Conservation (phyloP, 768 basidiomycete genomes). For the Kwoniella bestiolae region DNA sequence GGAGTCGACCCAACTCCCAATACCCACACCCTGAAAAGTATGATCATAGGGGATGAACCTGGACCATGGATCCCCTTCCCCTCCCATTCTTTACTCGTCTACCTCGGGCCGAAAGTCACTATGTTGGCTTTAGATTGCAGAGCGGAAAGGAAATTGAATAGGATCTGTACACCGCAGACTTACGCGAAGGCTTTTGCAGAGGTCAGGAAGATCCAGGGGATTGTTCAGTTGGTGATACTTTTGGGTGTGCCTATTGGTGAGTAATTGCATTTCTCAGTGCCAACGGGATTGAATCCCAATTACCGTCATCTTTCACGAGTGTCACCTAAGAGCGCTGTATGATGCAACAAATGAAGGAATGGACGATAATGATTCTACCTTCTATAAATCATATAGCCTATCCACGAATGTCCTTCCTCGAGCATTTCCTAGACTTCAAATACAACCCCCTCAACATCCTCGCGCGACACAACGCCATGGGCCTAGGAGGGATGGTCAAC, state of each 20-base stretch:
- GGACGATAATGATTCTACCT: constrained; percentile 5
- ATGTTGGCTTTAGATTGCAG: constrained; percentile 67
- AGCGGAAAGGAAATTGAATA: constrained; percentile 79
- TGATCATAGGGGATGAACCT: constrained; percentile 69
- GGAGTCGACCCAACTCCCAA: constrained; percentile 69
- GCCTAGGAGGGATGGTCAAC: constrained; percentile 69
- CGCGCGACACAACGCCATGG: constrained; percentile 69
- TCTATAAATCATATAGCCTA: constrained; percentile 66
- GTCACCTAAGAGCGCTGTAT: too few species aligned
- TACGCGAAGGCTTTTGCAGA: constrained; percentile 75
- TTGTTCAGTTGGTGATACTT: constrained; percentile 84
- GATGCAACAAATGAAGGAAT: too few species aligned
- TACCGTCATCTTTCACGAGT: too few species aligned
- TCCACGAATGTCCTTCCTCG: constrained; percentile 79
- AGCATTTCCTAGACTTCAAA: constrained; percentile 71
- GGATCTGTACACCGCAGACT: constrained; percentile 74
- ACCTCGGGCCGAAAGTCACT: constrained; percentile 72
- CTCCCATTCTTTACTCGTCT: constrained; percentile 80
- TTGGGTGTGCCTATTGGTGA: constrained; percentile 63
- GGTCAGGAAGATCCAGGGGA: constrained; percentile 63
- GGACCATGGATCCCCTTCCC: constrained; percentile 80
- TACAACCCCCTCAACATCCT: constrained; percentile 81
- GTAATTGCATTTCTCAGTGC: background rate
- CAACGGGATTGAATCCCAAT: background rate
- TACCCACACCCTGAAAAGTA: constrained; percentile 69